These are phyloP conservation scores for Pichia sp. DNA, from an alignment of 1,139 yeast genomes.

Conservation along the genomic window DNA sequence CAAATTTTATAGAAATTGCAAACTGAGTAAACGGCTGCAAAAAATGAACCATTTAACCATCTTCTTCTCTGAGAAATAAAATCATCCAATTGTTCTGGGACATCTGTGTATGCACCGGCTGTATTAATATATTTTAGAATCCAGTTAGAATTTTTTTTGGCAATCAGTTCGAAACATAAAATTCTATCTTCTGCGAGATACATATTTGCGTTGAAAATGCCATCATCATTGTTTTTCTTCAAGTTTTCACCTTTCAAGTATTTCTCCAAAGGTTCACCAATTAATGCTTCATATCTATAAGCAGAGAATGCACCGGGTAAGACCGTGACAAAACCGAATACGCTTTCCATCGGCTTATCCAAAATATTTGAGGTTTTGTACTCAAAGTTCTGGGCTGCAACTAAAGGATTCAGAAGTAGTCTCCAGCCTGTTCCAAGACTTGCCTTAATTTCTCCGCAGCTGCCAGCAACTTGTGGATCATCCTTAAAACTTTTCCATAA, in stretches of 20 bases:
- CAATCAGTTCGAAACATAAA: slow-evolving; percentile 75
- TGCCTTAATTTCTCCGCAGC: slow-evolving; percentile 81
- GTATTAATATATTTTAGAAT: slow-evolving; percentile 66
- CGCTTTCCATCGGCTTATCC: slow-evolving; percentile 81
- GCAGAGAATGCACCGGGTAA: slow-evolving; percentile 89
- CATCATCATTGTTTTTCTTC: slow-evolving; percentile 50
- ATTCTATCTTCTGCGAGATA: slow-evolving; percentile 83
- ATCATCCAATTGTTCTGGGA: slow-evolving; percentile 69
- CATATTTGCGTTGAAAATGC: slow-evolving; percentile 76
- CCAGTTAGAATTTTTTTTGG: slow-evolving; percentile 61
- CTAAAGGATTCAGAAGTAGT: slow-evolving; percentile 66
- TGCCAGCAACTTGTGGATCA: slow-evolving; percentile 69
- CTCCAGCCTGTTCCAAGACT: slow-evolving; percentile 47
- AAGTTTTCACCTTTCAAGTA: slow-evolving; percentile 77
- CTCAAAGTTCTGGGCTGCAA: slow-evolving; percentile 82
- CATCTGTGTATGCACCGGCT: slow-evolving; percentile 81
- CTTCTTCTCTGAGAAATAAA: slow-evolving; percentile 74
- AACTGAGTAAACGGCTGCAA: slow-evolving; percentile 74
- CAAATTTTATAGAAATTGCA: slow-evolving; percentile 69
- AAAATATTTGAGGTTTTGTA: slow-evolving; percentile 77
- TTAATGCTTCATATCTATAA: slow-evolving; percentile 66
- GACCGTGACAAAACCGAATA: slow-evolving; percentile 76
- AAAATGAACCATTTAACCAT: slow-evolving; percentile 83
- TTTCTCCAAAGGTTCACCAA: slow-evolving; percentile 73
- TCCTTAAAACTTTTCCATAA: slow-evolving; percentile 75